A percentile compares a stretch with the other conserved stretches of the same genome.
Conservation (phyloP, 441 rosid species). For the Populus hybrid region DNA sequence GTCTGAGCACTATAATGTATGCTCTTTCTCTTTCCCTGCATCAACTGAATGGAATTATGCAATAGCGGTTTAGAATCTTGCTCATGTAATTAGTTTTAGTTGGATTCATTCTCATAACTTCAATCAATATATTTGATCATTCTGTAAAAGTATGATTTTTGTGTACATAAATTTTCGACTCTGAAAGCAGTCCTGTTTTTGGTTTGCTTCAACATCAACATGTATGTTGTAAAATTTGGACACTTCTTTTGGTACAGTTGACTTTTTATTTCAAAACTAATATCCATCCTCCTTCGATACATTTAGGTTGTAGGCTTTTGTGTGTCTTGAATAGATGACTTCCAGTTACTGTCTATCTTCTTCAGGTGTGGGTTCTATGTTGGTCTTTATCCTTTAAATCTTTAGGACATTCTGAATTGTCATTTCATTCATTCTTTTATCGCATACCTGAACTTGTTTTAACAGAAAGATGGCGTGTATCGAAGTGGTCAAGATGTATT, state of each 20-base stretch:
- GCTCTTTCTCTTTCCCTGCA: too few relatives aligned
- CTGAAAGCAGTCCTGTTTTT: too few relatives aligned
- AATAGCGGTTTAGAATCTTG: background rate
- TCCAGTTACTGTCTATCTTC: conserved; percentile 86
- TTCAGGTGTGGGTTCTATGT: conserved; percentile 52
- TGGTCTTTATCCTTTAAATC: conserved; percentile 5
- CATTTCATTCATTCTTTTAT: background rate
- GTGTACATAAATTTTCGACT: background rate
- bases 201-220: background rate
- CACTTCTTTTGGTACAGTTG: background rate
- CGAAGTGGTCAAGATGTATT: conserved; percentile 89
- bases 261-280: background rate
- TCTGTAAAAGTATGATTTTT: background rate
- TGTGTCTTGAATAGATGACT: conserved; percentile 85
- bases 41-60: background rate
- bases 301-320: conserved; percentile 82
- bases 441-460: conserved; percentile 16
- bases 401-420: conserved; percentile 12
- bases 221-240: background rate
- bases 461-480: conserved; percentile 95
- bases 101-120: background rate
- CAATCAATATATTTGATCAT: background rate
- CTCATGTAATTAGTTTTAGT: background rate
- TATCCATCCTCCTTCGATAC: conserved; percentile 22
- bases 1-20: too few relatives aligned